Percentiles rank a stretch among this genome's conserved stretches.
phyloP scores from a whole-genome alignment of 2,329 filamentous ascomycete species.

The Colletotrichum coccodes region DNA sequence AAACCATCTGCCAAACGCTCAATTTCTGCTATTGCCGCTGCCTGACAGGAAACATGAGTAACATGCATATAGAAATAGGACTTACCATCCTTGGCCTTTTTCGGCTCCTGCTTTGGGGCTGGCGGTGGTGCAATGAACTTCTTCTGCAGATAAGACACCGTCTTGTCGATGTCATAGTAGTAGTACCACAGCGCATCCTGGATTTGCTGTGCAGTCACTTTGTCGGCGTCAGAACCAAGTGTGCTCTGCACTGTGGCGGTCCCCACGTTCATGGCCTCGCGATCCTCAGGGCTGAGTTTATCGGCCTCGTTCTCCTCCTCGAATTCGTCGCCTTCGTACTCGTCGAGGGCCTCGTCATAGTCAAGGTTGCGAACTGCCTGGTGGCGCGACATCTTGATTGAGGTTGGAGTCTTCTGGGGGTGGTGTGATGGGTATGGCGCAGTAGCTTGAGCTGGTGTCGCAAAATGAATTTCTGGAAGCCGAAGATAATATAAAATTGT shows the following conservation, averaged over 20 bases:
- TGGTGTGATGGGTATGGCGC: not conserved
- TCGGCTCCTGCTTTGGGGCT: conserved; percentile 51
- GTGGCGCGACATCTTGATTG: conserved; percentile 56
- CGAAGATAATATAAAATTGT: not conserved
- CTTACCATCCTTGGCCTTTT: conserved; percentile 56
- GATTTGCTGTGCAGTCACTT: conserved; percentile 73
- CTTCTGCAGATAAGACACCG: conserved; percentile 82
- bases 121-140: conserved; percentile 60
- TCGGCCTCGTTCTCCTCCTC: conserved; percentile 58
- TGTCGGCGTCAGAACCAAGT: conserved; percentile 69
- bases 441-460: not conserved
- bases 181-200: conserved; percentile 95
- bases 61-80: conserved; percentile 32
- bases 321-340: conserved; percentile 58
- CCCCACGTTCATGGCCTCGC: conserved; percentile 67
- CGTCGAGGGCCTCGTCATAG: conserved; percentile 53
- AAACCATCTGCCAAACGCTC: conserved; percentile 35
- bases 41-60: conserved; percentile 13
- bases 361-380: conserved; percentile 58
- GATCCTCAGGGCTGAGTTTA: conserved; percentile 59
- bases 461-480: not conserved
- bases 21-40: conserved; percentile 32
- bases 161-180: conserved; percentile 91
- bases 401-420: not conserved
- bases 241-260: conserved; percentile 73